phyloP scores from a whole-genome alignment of 108 stramenopile species.

The Skeletonema potamos region DNA sequence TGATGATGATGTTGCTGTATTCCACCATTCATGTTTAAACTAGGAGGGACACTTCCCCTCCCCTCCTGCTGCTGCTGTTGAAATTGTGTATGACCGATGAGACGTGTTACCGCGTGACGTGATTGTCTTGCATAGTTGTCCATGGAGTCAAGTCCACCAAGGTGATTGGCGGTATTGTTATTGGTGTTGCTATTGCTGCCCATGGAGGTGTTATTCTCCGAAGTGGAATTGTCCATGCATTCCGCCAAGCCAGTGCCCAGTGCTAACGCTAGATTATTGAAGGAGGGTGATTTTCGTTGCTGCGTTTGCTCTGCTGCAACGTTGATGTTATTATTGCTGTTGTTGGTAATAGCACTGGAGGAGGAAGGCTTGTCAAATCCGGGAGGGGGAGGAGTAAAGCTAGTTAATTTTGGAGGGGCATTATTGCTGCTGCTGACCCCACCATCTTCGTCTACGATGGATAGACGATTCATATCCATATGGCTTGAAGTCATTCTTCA shows the following conservation, averaged over 20 bases:
- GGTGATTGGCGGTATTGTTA: constrained; percentile 10
- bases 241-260: constrained; percentile 81
- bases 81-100: constrained; percentile 25
- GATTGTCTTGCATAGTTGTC: constrained; percentile 75
- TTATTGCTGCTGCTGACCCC: too few relatives aligned
- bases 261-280: constrained; percentile 69
- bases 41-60: constrained; percentile 3
- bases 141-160: constrained; percentile 15
- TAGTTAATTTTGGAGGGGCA: constrained; percentile 5
- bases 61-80: neutral
- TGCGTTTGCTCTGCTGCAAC: neutral
- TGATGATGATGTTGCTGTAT: too few relatives aligned
- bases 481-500: too few relatives aligned
- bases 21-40: constrained; percentile 12
- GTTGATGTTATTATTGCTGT: neutral
- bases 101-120: constrained; percentile 64
- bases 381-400: constrained; percentile 34
- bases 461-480: too few relatives aligned
- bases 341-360: neutral
- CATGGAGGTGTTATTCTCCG: neutral
- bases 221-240: constrained; percentile 76
- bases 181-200: neutral
- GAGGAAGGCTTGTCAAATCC: constrained; percentile 28
- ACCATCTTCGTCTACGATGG: too few relatives aligned
- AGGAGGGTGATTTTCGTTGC: constrained; percentile 52